phyloP scores from a whole-genome alignment of 495 filamentous ascomycete genomes.

The Lepraria neglecta region DNA sequence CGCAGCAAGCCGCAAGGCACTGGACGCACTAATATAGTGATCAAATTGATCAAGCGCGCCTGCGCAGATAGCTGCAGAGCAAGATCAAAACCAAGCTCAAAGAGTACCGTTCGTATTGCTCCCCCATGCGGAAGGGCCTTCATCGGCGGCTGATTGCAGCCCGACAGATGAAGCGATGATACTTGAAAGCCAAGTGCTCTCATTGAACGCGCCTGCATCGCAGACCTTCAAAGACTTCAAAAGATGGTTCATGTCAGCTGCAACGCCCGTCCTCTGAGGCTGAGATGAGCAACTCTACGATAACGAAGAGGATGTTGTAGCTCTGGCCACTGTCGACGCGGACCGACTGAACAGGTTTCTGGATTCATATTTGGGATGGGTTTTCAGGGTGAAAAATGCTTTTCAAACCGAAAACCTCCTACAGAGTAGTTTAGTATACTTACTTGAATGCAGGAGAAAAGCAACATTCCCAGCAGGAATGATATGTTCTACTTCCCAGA shows the following conservation, averaged over 20 bases:
- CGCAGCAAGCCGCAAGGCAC: conserved; percentile 3
- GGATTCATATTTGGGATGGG: conserved; percentile 16
- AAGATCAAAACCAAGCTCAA: conserved; percentile 20
- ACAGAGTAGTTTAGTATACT: no score
- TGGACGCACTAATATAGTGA: conserved; percentile 14
- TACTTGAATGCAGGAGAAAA: neutral
- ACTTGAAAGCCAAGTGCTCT: conserved; percentile 23
- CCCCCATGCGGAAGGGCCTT: no score
- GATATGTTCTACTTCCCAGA: conserved; percentile 21
- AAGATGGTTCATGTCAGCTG: conserved; percentile 9
- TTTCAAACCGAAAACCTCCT: neutral
- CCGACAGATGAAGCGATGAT: conserved; percentile 25
- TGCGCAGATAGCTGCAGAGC: conserved; percentile 16
- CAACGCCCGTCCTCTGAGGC: conserved; percentile 10
- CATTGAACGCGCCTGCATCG: conserved; percentile 16
- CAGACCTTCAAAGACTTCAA: conserved; percentile 13
- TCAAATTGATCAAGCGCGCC: neutral
- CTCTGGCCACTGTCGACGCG: conserved; percentile 20
- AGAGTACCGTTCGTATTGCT: conserved; percentile 17
- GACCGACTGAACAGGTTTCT: conserved; percentile 22
- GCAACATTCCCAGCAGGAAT: no score
- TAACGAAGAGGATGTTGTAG: conserved; percentile 19
- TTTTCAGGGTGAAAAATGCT: conserved; percentile 12
- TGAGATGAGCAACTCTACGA: conserved; percentile 22
- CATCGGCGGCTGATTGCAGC: neutral